Conservation (phyloP, 2,329 filamentous ascomycete genomes). For the Fusarium solani-melongenae region DNA sequence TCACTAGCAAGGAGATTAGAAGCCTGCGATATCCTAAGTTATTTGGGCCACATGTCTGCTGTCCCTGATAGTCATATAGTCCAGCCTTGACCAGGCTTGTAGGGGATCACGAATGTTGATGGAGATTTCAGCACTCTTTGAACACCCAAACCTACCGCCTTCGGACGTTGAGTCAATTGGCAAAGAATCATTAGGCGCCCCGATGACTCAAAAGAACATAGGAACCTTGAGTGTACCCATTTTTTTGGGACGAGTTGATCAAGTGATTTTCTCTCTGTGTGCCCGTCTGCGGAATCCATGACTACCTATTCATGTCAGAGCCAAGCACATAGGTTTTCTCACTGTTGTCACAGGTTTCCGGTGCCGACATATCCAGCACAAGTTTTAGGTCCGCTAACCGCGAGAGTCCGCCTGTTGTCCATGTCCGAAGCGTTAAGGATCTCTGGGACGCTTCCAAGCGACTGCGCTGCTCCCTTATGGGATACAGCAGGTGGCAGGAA, state of each 20-base stretch:
- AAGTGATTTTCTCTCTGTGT: constrained; percentile 57
- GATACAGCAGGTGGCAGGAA: constrained; percentile 83
- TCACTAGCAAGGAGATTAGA: constrained; percentile 87
- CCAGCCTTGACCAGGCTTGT: background rate
- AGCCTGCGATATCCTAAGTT: constrained; percentile 81
- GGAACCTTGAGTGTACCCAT: constrained; percentile 64
- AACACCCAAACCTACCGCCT: constrained; percentile 39
- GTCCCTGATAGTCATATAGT: constrained; percentile 86
- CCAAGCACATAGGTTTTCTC: constrained; percentile 73
- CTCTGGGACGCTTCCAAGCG: constrained; percentile 70
- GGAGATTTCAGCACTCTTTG: constrained; percentile 48
- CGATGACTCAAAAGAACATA: constrained; percentile 48
- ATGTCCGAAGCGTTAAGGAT: constrained; percentile 76
- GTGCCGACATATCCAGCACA: constrained; percentile 76
- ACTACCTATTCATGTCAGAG: constrained; percentile 36
- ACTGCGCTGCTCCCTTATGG: constrained; percentile 74
- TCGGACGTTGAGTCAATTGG: constrained; percentile 46
- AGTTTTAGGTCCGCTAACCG: background rate
- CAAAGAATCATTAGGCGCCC: constrained; percentile 38
- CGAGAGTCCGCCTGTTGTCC: constrained; percentile 67
- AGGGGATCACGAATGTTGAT: constrained; percentile 36
- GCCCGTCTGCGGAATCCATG: constrained; percentile 51
- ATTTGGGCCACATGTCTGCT: constrained; percentile 80
- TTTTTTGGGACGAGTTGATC: constrained; percentile 64
- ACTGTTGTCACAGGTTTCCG: constrained; percentile 85